Base-by-base conservation (phyloP, 345 rosid species). In the Pugionium dolabratum region DNA sequence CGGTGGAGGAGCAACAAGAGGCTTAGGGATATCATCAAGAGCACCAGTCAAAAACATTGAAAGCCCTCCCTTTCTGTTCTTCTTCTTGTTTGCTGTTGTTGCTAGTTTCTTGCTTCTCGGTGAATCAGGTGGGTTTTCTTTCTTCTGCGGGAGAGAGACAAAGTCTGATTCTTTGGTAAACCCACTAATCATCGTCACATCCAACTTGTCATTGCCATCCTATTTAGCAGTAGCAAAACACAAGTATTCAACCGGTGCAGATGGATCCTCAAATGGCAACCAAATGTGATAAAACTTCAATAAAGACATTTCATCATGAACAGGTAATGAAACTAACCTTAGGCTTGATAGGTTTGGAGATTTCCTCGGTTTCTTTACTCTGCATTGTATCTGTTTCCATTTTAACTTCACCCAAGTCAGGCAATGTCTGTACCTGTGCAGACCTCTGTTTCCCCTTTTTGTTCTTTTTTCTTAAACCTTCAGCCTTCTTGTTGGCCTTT, bases 1-100 rank as follows among this genome's bases (percentile, higher is more conserved):
- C 51, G 79, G 84, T 3, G 90, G 89, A 34, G 87, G 81, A 2
- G 81, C 79, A 28, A 78, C 58, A 64, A 51, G 61, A 1, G 70
- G 78, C 77, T 79, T 82, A 4, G 96, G 84, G 46, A 61, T 10
- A 36, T 88, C 89, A 54, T 94, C 99, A 63, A 94, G 99, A 66
- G 97, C 96, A 75, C 97, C 97, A 57, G 91, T 94, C 79, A 94
- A 67, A 73, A 94, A 94, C 97, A 94, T 80, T 4, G 99, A 90
- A 64, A 94, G 99, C 32, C 96, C 99, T 45, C 99, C 99, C 76
- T 84, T 90, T 71, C 86, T 83, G 59, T 83, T 86, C 82, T 88
- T 94, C 83, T 85, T 94, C 82, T 86, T 88, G 59, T 82, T 60
- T 33, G 67, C 71, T 35, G 71, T 70, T 9, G 82, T 75, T 9